These are phyloP conservation scores for Pythium aristosporum DNA, from an alignment of 352 stramenopile genomes.

Conservation along the genomic window DNA sequence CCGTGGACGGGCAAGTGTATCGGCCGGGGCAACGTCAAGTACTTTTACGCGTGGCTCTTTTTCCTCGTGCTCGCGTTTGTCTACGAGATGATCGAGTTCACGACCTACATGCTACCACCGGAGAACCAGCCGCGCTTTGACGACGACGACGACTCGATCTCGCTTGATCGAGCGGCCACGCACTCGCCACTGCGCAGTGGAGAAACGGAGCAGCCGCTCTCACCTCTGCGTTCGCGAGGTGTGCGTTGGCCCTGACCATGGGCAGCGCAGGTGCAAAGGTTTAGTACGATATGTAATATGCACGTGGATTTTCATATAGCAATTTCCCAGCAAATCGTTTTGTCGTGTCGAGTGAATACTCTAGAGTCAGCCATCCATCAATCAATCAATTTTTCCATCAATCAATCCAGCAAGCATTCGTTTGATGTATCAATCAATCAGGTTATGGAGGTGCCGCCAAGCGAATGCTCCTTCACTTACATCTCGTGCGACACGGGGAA, in stretches of 20 bases:
- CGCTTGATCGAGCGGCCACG: background rate
- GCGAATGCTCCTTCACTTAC: no score
- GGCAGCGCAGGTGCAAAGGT: no score
- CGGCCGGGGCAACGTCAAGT: constrained; percentile 72
- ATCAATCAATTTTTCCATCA: background rate
- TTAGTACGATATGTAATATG: no score
- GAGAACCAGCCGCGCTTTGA: constrained; percentile 36
- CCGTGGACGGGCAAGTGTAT: constrained; percentile 92
- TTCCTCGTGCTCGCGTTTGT: constrained; percentile 86
- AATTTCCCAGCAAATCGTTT: no score
- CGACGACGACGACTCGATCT: constrained; percentile 26
- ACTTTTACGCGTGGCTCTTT: constrained; percentile 85
- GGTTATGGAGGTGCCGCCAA: no score
- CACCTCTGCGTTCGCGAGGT: background rate
- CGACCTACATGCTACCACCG: constrained; percentile 76
- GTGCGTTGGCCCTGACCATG: background rate
- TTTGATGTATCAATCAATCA: background rate
- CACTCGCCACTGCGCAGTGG: background rate
- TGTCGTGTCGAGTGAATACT: no score
- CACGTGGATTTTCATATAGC: no score
- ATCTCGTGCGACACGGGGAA: constrained; percentile 23
- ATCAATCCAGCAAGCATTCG: background rate
- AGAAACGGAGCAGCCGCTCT: background rate
- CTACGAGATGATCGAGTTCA: constrained; percentile 88
- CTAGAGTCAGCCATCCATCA: background rate